phyloP scores from a whole-genome alignment of 2,329 filamentous ascomycete species.

The Colletotrichum chrysophilum region DNA sequence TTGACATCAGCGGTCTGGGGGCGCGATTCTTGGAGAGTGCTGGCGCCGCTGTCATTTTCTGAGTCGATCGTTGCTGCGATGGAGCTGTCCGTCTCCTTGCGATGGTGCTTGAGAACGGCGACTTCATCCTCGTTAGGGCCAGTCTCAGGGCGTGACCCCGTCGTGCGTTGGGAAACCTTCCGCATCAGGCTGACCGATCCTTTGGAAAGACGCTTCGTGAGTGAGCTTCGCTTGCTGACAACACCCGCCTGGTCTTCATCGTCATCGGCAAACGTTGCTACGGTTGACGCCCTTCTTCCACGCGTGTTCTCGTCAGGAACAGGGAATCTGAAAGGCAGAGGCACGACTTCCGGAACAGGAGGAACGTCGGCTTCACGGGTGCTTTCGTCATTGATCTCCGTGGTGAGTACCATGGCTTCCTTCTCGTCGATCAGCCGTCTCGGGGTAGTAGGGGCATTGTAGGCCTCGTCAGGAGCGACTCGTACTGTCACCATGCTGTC shows the following conservation, averaged over 20 bases:
- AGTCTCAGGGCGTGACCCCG: constrained; percentile 18
- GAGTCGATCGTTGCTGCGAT: constrained; percentile 64
- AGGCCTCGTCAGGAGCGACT: constrained; percentile 55
- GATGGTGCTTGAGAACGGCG: constrained; percentile 34
- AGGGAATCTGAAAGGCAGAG: constrained; percentile 70
- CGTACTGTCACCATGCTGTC: constrained; percentile 57
- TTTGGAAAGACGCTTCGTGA: constrained; percentile 54
- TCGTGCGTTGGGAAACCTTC: constrained; percentile 37
- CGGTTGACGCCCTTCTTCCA: constrained; percentile 63
- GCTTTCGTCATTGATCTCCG: background rate
- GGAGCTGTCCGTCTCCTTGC: constrained; percentile 51
- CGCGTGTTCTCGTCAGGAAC: constrained; percentile 40
- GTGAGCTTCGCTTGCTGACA: constrained; percentile 37
- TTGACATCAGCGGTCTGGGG: constrained; percentile 43
- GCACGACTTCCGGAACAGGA: constrained; percentile 61
- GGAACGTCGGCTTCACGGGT: constrained; percentile 29
- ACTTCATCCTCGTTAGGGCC: constrained; percentile 49
- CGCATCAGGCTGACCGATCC: constrained; percentile 45
- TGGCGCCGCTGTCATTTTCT: constrained; percentile 49
- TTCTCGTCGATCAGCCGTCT: background rate
- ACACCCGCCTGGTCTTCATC: constrained; percentile 43
- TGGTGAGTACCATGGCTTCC: background rate
- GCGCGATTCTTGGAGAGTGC: constrained; percentile 28
- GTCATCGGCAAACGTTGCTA: constrained; percentile 73
- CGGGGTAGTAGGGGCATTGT: constrained; percentile 27